A percentile compares a stretch with the other conserved stretches of the same genome.
Evolutionary conservation across 805 yeast genomes (phyloP).

Genomic region (Cyberlindnera petersonii): DNA sequence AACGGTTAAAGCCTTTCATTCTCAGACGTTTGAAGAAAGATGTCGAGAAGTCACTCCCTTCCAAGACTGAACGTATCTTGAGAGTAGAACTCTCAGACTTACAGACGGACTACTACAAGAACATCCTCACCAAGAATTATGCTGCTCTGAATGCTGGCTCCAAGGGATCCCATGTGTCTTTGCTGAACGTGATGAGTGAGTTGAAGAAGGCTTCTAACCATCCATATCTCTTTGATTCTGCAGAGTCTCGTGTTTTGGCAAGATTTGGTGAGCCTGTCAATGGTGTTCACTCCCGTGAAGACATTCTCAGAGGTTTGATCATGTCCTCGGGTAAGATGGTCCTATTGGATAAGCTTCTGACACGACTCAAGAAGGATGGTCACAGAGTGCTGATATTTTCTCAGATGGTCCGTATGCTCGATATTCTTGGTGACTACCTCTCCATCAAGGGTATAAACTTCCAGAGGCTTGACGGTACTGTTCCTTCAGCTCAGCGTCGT

Average conservation of each 20-base stretch:
- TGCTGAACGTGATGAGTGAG: slow-evolving; percentile 91
- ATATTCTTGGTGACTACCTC: slow-evolving; percentile 89
- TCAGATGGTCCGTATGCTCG: slow-evolving; percentile 96
- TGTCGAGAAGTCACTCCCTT: slow-evolving; percentile 94
- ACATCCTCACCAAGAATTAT: slow-evolving; percentile 88
- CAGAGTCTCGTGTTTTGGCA: slow-evolving; percentile 75
- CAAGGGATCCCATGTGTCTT: slow-evolving; percentile 72
- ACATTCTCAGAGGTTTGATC: slow-evolving; percentile 79
- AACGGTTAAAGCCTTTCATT: slow-evolving; percentile 84
- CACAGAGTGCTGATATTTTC: slow-evolving; percentile 93
- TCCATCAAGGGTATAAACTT: slow-evolving; percentile 81
- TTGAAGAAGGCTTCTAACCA: slow-evolving; percentile 96
- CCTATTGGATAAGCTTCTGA: slow-evolving; percentile 79
- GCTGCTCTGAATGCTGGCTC: slow-evolving; percentile 85
- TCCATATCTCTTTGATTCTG: slow-evolving; percentile 91
- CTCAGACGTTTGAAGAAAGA: slow-evolving; percentile 92
- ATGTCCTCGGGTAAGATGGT: slow-evolving; percentile 99
- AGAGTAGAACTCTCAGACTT: slow-evolving; percentile 93
- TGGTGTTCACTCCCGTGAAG: slow-evolving; percentile 61
- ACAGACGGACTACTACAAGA: slow-evolving; percentile 93
- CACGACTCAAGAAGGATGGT: slow-evolving; percentile 84
- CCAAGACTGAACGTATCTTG: slow-evolving; percentile 90
- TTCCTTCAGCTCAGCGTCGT: slow-evolving; percentile 90
- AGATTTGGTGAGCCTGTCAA: slow-evolving; percentile 50
- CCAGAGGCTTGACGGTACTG: slow-evolving; percentile 95